Evolutionary conservation across 768 basidiomycete species (phyloP).

Genomic region (Aureoboletus auriporus): DNA sequence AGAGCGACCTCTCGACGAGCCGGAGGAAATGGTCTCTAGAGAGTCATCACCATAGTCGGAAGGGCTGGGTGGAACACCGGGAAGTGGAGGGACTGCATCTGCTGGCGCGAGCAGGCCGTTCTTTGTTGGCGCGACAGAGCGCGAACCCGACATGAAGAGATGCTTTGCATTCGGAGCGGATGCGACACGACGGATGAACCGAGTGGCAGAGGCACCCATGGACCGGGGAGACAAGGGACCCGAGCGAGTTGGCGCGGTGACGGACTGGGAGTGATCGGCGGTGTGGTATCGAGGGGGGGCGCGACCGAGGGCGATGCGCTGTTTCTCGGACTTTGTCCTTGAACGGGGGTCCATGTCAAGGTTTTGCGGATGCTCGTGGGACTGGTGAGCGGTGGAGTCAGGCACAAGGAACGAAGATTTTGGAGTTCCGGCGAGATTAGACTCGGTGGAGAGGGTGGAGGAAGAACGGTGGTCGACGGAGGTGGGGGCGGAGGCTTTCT

Average conservation of each 20-base stretch:
- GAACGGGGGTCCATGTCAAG: slow-evolving; percentile 19
- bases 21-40: slow-evolving; percentile 74
- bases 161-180: slow-evolving; percentile 96
- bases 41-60: slow-evolving; percentile 65
- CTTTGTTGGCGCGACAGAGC: slow-evolving; percentile 59
- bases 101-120: slow-evolving; percentile 77
- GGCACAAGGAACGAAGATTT: slow-evolving; percentile 28
- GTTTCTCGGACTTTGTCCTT: slow-evolving; percentile 49
- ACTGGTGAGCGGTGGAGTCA: slow-evolving; percentile 17
- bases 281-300: slow-evolving; percentile 35
- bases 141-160: slow-evolving; percentile 64
- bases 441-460: slow-evolving; percentile 77
- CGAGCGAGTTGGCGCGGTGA: slow-evolving; percentile 27
- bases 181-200: slow-evolving; percentile 92
- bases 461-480: slow-evolving; percentile 65
- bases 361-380: slow-evolving; percentile 8
- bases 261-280: slow-evolving; percentile 32
- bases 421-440: slow-evolving; percentile 38
- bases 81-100: slow-evolving; percentile 54
- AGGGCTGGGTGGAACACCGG: slow-evolving; percentile 42
- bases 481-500: slow-evolving; percentile 39
- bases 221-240: slow-evolving; percentile 63
- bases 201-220: slow-evolving; percentile 71
- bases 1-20: slow-evolving; percentile 59
- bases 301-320: slow-evolving; percentile 42